phyloP scores from a whole-genome alignment of 306 rosid genomes.

The Lathyrus aphaca region DNA sequence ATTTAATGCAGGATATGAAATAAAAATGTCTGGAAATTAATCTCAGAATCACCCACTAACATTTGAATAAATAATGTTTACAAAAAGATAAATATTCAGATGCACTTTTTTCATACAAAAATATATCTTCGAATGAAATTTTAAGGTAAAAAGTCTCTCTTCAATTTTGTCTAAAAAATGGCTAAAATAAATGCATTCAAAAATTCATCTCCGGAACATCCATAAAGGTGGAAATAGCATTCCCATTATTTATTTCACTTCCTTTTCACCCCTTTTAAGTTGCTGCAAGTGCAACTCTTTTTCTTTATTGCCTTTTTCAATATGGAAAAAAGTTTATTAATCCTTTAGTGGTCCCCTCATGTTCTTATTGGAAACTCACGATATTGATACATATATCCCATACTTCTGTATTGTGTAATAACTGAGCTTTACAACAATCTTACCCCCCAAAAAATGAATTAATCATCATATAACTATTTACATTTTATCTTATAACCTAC shows the following conservation, averaged over 20 bases:
- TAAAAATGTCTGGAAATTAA: too few relatives aligned
- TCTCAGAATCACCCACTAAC: too few relatives aligned
- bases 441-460: slow-evolving; percentile 44
- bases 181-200: too few relatives aligned
- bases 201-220: too few relatives aligned
- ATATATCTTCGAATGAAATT: too few relatives aligned
- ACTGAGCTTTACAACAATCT: slow-evolving; percentile 44
- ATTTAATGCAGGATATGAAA: too few relatives aligned
- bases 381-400: slow-evolving; percentile 16
- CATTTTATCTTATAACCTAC: slow-evolving; percentile 39
- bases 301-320: slow-evolving; percentile 27
- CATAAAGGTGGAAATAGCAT: too few relatives aligned
- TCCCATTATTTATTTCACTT: slow-evolving; percentile 10
- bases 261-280: background rate
- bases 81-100: too few relatives aligned
- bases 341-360: slow-evolving; percentile 37
- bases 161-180: too few relatives aligned
- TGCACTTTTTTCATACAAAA: too few relatives aligned
- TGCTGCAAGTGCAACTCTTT: slow-evolving; percentile 1
- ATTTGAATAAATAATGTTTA: too few relatives aligned
- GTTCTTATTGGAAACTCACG: slow-evolving; percentile 32
- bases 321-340: background rate
- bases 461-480: slow-evolving; percentile 37
- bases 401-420: slow-evolving; percentile 28
- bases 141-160: too few relatives aligned